A percentile compares a stretch with the other conserved stretches of the same genome.
These are phyloP conservation scores for Achlya hypogyna DNA, from an alignment of 352 stramenopile genomes.

Conservation along the genomic window DNA sequence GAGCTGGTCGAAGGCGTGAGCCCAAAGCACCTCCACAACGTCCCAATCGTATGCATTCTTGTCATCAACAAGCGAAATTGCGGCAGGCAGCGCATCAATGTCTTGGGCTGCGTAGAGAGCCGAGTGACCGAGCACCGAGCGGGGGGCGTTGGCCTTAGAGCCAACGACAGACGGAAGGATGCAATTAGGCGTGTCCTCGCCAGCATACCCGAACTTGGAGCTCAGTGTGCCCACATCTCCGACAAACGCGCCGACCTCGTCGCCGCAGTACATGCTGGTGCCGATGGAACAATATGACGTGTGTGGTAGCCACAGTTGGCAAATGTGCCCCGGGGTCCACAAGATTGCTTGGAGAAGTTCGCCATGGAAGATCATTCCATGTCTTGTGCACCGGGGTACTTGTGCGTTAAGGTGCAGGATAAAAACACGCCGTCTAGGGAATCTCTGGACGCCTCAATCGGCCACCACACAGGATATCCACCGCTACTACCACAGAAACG, in stretches of 20 bases:
- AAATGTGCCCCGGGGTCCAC: neutral
- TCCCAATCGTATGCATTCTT: conserved; percentile 80
- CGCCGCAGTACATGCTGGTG: conserved; percentile 90
- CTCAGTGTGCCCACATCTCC: conserved; percentile 87
- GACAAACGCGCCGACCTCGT: conserved; percentile 94
- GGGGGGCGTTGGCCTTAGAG: conserved; percentile 15
- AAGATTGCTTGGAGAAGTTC: neutral
- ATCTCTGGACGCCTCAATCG: neutral
- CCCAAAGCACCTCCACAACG: conserved; percentile 77
- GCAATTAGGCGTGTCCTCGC: conserved; percentile 89
- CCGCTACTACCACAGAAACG: too few species aligned
- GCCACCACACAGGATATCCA: neutral
- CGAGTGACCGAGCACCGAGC: conserved; percentile 2
- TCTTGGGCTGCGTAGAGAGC: conserved; percentile 16
- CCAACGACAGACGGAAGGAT: conserved; percentile 74
- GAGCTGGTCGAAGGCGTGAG: conserved; percentile 58
- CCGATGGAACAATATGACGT: neutral
- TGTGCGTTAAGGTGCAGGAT: neutral
- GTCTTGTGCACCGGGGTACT: neutral
- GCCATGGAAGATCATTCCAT: neutral
- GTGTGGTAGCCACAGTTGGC: neutral
- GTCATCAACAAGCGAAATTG: conserved; percentile 42
- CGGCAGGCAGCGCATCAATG: conserved; percentile 24
- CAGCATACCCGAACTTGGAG: conserved; percentile 92
- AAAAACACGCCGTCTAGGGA: neutral